Evolutionary conservation across 768 basidiomycete genomes (phyloP), one percentile per base, ranked within the genome.

Genomic region (Gloeostereum incarnatum): DNA sequence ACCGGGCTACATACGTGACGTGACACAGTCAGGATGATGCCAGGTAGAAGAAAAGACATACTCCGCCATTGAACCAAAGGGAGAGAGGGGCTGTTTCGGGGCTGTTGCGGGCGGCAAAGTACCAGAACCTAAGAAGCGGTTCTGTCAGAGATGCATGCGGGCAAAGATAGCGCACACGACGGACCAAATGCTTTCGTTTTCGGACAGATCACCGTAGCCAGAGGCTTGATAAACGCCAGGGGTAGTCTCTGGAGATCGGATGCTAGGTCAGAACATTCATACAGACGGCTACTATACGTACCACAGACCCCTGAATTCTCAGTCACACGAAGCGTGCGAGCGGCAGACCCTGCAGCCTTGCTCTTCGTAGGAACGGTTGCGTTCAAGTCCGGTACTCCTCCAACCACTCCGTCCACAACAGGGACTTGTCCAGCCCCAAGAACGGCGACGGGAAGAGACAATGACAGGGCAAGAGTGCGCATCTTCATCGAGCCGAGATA

Each of bases 61-160:
- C 68, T 34, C 76, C 68, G 52, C 78, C 78, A 52, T 81, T 80
- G 43, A 81, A 72, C 80, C 78, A 81, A 6, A 80, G 60, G 16
- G 71, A 62, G 13, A 82, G 62, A n/a, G 79, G 78, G 0, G 77
- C 78, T 0, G 64, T 75, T 17, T 66, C 66, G 0, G 77, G 67
- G 47, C 75, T 72, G 18, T 72, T 70, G n/a, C 78, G 70, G 0
- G 78, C 67, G 9, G 61, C 77, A 45, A 81, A 81, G 59, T 74
- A 81, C 75, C 76, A 80, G 59, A 79, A 81, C 71, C 77, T 78
- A 35, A 3, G 1, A 21, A 18, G 18, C 31, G 18, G 9, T 38
- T 9, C 11, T 26, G 39, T 27, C 19, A 38, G 18, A 22, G 5
- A 9, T 41, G n/a, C 4, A 24, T 37, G 1, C 22, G 18, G 34